Base-by-base conservation (phyloP, 2,329 filamentous ascomycete species). In the Aspergillus sclerotialis region DNA sequence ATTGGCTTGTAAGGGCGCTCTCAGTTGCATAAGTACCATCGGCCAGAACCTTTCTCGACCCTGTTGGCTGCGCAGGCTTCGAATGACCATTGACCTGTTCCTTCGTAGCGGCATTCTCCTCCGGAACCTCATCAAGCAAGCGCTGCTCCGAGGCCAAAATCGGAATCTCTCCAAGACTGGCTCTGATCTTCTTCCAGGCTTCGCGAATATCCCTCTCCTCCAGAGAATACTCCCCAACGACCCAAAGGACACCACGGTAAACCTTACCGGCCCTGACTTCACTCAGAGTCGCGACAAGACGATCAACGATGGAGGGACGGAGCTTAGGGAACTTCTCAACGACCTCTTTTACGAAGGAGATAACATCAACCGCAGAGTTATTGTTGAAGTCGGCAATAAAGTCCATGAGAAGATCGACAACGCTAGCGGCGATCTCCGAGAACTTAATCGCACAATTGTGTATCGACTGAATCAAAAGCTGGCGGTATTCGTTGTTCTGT, bases 311-410 rank as follows among this genome's bases (percentile, higher is more conserved):
- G 1, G 85, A 84, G 21, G 81, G 78, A 40, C 92, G 81, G 38
- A 98, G 75, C 50, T 85, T 80, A 6, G 92, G 92, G 70, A 96
- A 98, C 56, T 94, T 94, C 67, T 98, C 92, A 5, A 96, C 90
- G 3, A 98, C 92, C 61, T 98, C 92, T 67, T 98, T 98, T 44
- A 98, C 89, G 56, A 98, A 98, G 36, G 87, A 89, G 56, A 98
- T 96, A 35, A 98, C 90, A 62, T 98, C 92, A 18, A 98, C 86
- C 1, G 92, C 92, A 2, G 90, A 94, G 28, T 85, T 84, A 56
- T 94, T 95, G 70, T 94, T 96, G 61, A 96, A 95, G 61, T 98
- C 92, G 33, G 85, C 87, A 54, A 98, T 95, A 59, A 96, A 96
- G 64, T 98, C 92, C 92, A 98, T 98, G 35, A 98, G 75, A 28